These are phyloP conservation scores for Amaranthus palmeri DNA, from an alignment of 148 eudicot genomes.

Conservation along the genomic window DNA sequence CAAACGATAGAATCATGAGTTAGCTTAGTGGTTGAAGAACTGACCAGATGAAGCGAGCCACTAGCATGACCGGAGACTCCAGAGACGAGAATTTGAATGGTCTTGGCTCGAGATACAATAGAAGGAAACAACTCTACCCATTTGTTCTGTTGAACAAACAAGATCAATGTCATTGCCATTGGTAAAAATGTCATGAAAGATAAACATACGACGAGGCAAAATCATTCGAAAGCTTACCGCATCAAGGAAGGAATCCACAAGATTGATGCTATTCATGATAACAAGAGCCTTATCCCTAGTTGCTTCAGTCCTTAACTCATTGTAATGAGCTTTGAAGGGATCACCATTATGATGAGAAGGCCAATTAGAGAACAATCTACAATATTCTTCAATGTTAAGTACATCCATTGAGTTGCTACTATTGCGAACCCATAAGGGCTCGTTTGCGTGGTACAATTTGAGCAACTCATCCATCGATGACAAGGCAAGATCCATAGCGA, in stretches of 20 bases:
- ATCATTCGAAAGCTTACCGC: constrained; percentile 39
- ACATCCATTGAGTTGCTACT: constrained; percentile 32
- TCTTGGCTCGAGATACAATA: constrained; percentile 71
- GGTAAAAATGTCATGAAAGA: background rate
- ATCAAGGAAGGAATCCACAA: constrained; percentile 88
- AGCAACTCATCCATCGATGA: constrained; percentile 64
- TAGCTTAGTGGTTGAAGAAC: constrained; percentile 9
- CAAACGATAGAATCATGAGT: no score
- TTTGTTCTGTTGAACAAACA: constrained; percentile 45
- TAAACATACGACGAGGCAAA: background rate
- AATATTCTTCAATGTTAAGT: constrained; percentile 72
- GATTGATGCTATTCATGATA: constrained; percentile 86
- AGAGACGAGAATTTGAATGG: constrained; percentile 63
- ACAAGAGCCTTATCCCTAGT: constrained; percentile 65
- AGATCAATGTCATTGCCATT: background rate
- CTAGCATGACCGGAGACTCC: constrained; percentile 64
- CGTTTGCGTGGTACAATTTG: constrained; percentile 54
- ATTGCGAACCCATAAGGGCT: constrained; percentile 68
- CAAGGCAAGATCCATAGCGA: constrained; percentile 68
- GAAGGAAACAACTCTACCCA: constrained; percentile 92
- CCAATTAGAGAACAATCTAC: constrained; percentile 60
- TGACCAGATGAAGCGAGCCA: constrained; percentile 86
- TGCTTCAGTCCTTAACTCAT: constrained; percentile 58
- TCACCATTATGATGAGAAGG: constrained; percentile 19
- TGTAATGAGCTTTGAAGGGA: constrained; percentile 29